These are phyloP conservation scores for Chalaropsis thielavioides DNA, from an alignment of 2,329 filamentous ascomycete genomes.

Conservation along the genomic window DNA sequence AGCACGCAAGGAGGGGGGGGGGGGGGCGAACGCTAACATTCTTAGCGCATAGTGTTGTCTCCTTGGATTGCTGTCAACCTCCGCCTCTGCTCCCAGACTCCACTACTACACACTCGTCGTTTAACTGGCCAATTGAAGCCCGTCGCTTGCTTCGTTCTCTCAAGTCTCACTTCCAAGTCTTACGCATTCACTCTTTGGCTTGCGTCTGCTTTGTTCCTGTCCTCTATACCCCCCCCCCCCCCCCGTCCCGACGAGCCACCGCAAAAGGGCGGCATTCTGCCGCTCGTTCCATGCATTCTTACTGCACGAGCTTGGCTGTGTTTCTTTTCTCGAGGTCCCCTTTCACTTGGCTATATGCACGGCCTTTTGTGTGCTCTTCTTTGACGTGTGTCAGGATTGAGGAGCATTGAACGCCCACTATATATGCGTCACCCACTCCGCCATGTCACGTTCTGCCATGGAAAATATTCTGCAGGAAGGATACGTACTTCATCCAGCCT, in stretches of 20 bases:
- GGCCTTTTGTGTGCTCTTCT: background rate
- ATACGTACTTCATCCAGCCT: background rate
- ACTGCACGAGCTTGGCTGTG: no score
- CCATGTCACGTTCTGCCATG: no score
- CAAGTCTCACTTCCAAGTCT: background rate
- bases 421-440: no score
- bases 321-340: no score
- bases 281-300: background rate
- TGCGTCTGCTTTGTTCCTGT: no score
- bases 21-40: background rate
- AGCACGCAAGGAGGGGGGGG: no score
- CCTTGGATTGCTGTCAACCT: background rate
- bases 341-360: background rate
- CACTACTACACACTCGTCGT: background rate
- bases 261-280: background rate
- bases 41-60: background rate
- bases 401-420: no score
- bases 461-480: no score
- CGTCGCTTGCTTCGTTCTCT: background rate
- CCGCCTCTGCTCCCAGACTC: no score
- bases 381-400: background rate
- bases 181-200: background rate
- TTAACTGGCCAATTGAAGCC: background rate
- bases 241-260: background rate
- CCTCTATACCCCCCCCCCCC: background rate